Conservation (phyloP, 2,329 filamentous ascomycete genomes). For the Aspergillus versicolor region DNA sequence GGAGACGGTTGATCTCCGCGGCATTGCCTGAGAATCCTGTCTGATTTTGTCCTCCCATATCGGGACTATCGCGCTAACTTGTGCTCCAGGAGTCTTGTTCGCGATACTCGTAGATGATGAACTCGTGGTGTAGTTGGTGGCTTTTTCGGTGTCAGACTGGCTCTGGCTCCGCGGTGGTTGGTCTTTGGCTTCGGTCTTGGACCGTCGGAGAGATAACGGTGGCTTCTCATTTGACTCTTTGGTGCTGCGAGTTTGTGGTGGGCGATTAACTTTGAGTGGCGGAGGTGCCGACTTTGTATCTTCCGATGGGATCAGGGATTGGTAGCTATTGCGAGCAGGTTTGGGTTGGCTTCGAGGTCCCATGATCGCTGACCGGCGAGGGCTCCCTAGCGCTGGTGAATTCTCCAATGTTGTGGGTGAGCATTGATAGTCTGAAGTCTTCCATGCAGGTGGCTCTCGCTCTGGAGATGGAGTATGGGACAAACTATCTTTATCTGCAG, state of each 20-base stretch:
- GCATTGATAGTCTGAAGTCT: slow-evolving; percentile 18
- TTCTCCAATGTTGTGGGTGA: slow-evolving; percentile 28
- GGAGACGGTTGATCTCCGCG: slow-evolving; percentile 17
- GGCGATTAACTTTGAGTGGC: neutral
- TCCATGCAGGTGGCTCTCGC: slow-evolving; percentile 26
- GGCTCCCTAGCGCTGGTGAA: slow-evolving; percentile 25
- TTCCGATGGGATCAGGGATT: slow-evolving; percentile 16
- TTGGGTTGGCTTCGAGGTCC: slow-evolving; percentile 35
- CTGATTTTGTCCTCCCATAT: slow-evolving; percentile 42
- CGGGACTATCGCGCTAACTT: slow-evolving; percentile 29
- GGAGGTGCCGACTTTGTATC: slow-evolving; percentile 10
- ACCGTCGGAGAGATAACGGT: neutral
- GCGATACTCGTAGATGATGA: slow-evolving; percentile 6
- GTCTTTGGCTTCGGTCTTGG: slow-evolving; percentile 9
- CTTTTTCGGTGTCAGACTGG: neutral
- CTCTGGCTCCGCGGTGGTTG: neutral
- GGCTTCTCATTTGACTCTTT: slow-evolving; percentile 29
- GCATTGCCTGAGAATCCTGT: slow-evolving; percentile 10
- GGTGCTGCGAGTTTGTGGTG: slow-evolving; percentile 2
- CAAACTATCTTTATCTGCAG: slow-evolving; percentile 16
- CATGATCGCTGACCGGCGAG: slow-evolving; percentile 33
- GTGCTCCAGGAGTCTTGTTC: slow-evolving; percentile 14
- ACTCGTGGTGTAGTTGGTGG: neutral
- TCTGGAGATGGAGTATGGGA: slow-evolving; percentile 33
- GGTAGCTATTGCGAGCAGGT: slow-evolving; percentile 22